Percentiles rank a stretch among this genome's conserved stretches.
phyloP scores from a whole-genome alignment of 805 yeast species.

The Saccharomycopsis microspora region DNA sequence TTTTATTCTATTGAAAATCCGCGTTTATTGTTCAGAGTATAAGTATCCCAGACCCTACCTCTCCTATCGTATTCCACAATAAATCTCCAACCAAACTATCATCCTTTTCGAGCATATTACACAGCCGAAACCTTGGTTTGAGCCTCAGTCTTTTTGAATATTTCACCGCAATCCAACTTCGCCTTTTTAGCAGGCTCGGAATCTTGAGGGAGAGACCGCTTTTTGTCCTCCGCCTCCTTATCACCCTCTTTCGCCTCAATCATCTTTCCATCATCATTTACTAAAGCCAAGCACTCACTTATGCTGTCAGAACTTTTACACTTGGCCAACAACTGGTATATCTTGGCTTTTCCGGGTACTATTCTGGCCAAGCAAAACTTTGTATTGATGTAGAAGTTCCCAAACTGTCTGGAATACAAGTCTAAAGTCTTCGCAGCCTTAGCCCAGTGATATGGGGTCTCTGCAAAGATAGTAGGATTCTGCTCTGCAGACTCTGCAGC shows the following conservation, averaged over 20 bases:
- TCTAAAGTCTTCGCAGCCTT: slow-evolving; percentile 44
- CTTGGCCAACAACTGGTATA: slow-evolving; percentile 45
- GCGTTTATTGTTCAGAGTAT: too few species aligned
- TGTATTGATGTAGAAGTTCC: slow-evolving; percentile 59
- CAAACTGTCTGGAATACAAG: slow-evolving; percentile 38
- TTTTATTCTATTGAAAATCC: too few species aligned
- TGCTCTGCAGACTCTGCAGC: slow-evolving; percentile 84
- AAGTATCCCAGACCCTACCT: too few species aligned
- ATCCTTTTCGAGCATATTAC: too few species aligned
- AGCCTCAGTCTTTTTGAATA: too few species aligned
- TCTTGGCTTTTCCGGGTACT: slow-evolving; percentile 61
- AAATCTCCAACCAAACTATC: too few species aligned
- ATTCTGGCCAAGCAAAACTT: slow-evolving; percentile 73
- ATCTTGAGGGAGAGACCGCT: background rate
- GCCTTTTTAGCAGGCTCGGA: too few species aligned
- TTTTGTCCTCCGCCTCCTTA: background rate
- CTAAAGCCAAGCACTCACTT: background rate
- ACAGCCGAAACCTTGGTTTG: too few species aligned
- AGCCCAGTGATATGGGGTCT: slow-evolving; percentile 38
- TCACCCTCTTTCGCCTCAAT: background rate
- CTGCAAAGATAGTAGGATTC: slow-evolving; percentile 68
- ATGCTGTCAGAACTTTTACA: slow-evolving; percentile 26
- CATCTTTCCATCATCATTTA: slow-evolving; percentile 1
- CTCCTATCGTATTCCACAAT: too few species aligned
- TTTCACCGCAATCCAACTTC: too few species aligned